These are phyloP conservation scores for Uronychia binucleata DNA, from an alignment of 73 alveolate species.

Conservation along the genomic window DNA sequence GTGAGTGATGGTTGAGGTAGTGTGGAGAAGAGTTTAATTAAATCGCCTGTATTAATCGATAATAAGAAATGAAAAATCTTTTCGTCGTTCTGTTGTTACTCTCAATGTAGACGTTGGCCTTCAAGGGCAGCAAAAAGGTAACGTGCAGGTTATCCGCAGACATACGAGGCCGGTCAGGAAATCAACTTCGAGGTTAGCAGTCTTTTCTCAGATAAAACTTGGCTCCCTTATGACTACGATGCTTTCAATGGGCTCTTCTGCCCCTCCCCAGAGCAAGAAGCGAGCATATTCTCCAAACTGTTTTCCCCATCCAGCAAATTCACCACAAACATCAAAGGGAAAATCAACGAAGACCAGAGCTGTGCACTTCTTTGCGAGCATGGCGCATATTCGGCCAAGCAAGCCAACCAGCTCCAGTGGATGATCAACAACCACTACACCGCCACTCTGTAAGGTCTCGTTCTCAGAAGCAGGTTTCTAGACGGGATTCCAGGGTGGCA, in stretches of 20 bases:
- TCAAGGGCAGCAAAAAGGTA: neutral
- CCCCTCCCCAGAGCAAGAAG: neutral
- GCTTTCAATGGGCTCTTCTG: neutral
- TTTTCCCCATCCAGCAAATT: neutral
- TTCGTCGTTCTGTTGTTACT: too few species aligned
- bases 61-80: too few species aligned
- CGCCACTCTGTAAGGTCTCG: neutral
- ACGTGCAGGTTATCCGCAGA: neutral
- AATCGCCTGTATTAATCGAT: too few species aligned
- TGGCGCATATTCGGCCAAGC: neutral
- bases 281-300: neutral
- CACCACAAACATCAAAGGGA: neutral
- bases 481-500: neutral
- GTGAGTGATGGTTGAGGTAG: too few species aligned
- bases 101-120: too few species aligned
- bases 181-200: neutral
- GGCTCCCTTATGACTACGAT: neutral
- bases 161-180: neutral
- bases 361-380: neutral
- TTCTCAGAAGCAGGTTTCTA: neutral
- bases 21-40: too few species aligned
- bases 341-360: neutral
- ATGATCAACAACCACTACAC: neutral
- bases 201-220: neutral
- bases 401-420: neutral